Conservation (phyloP, 1,139 yeast species). For the Nakaseomyces sp. region DNA sequence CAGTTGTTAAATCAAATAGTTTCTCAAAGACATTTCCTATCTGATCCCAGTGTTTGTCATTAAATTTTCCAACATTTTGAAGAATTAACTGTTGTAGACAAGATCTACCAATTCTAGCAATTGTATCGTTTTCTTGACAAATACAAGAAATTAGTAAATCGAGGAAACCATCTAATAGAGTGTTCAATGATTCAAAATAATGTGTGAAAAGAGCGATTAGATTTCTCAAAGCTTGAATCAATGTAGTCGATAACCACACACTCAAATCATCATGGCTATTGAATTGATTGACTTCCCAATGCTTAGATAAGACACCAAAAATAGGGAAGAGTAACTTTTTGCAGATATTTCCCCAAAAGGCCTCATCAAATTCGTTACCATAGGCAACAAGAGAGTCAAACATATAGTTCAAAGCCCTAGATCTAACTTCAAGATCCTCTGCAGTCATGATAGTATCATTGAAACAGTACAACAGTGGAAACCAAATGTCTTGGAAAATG, state of each 20-base stretch:
- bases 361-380: constrained; percentile 64
- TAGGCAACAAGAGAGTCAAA: constrained; percentile 74
- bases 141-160: constrained; percentile 76
- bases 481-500: constrained; percentile 37
- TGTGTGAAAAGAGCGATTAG: constrained; percentile 76
- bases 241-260: constrained; percentile 92
- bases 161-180: constrained; percentile 69
- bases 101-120: constrained; percentile 86
- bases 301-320: constrained; percentile 67
- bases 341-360: constrained; percentile 79
- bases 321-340: constrained; percentile 79
- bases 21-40: constrained; percentile 54
- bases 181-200: constrained; percentile 65
- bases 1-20: constrained; percentile 76
- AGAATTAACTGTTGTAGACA: constrained; percentile 72
- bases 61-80: constrained; percentile 63
- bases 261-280: constrained; percentile 73
- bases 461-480: constrained; percentile 76
- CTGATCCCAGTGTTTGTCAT: constrained; percentile 63
- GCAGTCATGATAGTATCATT: constrained; percentile 90
- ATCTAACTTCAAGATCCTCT: constrained; percentile 87
- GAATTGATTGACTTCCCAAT: constrained; percentile 63
- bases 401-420: constrained; percentile 73
- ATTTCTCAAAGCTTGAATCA: constrained; percentile 88
- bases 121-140: constrained; percentile 94